These are phyloP conservation scores for Wickerhamomyces queroliae DNA, from an alignment of 805 yeast genomes.

Conservation along the genomic window DNA sequence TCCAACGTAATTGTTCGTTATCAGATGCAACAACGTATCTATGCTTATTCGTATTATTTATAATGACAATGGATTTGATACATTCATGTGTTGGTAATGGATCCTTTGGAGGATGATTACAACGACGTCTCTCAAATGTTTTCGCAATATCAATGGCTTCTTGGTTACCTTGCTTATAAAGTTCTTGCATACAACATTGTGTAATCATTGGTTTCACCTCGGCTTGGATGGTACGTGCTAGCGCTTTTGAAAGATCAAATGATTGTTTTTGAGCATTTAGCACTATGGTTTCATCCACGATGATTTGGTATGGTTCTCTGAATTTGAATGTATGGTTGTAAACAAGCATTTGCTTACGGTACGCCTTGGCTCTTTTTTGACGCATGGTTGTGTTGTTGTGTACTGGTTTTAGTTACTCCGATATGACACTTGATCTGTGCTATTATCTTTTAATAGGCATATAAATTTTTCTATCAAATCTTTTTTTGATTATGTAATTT, in stretches of 20 bases:
- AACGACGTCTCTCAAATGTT: slow-evolving; percentile 82
- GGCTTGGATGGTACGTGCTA: slow-evolving; percentile 76
- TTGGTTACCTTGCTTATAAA: slow-evolving; percentile 69
- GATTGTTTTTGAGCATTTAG: slow-evolving; percentile 58
- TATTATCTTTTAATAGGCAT: background rate
- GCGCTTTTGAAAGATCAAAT: slow-evolving; percentile 76
- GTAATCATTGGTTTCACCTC: slow-evolving; percentile 89
- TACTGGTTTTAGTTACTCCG: background rate
- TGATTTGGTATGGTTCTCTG: slow-evolving; percentile 87
- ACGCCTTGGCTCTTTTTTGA: slow-evolving; percentile 92
- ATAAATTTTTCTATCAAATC: background rate
- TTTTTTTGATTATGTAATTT: background rate
- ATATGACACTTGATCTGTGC: too few relatives aligned
- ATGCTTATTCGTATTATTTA: slow-evolving; percentile 80
- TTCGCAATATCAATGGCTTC: slow-evolving; percentile 79
- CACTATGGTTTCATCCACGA: slow-evolving; percentile 79
- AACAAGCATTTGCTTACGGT: slow-evolving; percentile 87
- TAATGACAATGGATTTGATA: slow-evolving; percentile 58
- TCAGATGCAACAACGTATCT: slow-evolving; percentile 88
- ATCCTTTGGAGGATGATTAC: slow-evolving; percentile 70
- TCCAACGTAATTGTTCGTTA: slow-evolving; percentile 60
- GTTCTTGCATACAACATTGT: slow-evolving; percentile 88
- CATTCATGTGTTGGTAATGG: slow-evolving; percentile 70
- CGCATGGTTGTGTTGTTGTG: slow-evolving; percentile 48
- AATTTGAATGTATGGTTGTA: slow-evolving; percentile 84